Conservation (phyloP, 1,284 basidiomycete genomes). For the Naganishia albida region DNA sequence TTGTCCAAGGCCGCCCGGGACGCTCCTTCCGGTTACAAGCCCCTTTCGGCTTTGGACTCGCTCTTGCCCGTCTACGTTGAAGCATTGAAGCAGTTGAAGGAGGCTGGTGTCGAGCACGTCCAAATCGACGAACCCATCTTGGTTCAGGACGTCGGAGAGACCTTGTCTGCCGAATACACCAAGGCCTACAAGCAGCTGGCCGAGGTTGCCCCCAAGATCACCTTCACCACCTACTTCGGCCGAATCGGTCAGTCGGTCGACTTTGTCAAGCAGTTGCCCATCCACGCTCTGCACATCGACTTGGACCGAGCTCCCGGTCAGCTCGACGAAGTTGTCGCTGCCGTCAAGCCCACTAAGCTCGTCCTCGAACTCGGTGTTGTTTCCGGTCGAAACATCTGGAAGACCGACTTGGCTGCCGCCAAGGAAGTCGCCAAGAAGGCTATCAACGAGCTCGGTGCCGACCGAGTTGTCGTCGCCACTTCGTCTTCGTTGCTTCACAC, state of each 20-base stretch:
- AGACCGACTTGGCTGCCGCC: slow-evolving; percentile 86
- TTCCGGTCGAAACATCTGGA: slow-evolving; percentile 99
- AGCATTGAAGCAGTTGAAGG: slow-evolving; percentile 86
- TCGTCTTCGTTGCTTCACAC: slow-evolving; percentile 98
- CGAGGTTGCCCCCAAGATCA: slow-evolving; percentile 83
- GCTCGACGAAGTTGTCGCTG: slow-evolving; percentile 78
- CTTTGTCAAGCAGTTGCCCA: slow-evolving; percentile 88
- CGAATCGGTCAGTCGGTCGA: slow-evolving; percentile 91
- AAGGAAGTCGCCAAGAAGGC: slow-evolving; percentile 85
- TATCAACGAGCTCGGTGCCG: slow-evolving; percentile 73
- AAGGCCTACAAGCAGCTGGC: slow-evolving; percentile 79
- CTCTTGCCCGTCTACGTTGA: slow-evolving; percentile 91
- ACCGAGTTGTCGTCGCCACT: slow-evolving; percentile 90
- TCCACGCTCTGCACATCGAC: slow-evolving; percentile 95
- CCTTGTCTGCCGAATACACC: slow-evolving; percentile 78
- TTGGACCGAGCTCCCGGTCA: slow-evolving; percentile 90
- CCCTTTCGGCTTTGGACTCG: slow-evolving; percentile 85
- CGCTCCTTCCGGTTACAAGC: slow-evolving; percentile 81
- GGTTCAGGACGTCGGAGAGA: slow-evolving; percentile 82
- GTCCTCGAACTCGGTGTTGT: slow-evolving; percentile 92
- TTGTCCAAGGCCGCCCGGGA: slow-evolving; percentile 91
- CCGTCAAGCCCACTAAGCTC: slow-evolving; percentile 78
- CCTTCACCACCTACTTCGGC: slow-evolving; percentile 94
- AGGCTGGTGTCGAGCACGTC: slow-evolving; percentile 88
- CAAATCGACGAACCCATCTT: slow-evolving; percentile 98